Percentiles rank a stretch among this genome's conserved stretches.
Conservation (phyloP, 257 asterid genomes). For the Verbascum thapsus region DNA sequence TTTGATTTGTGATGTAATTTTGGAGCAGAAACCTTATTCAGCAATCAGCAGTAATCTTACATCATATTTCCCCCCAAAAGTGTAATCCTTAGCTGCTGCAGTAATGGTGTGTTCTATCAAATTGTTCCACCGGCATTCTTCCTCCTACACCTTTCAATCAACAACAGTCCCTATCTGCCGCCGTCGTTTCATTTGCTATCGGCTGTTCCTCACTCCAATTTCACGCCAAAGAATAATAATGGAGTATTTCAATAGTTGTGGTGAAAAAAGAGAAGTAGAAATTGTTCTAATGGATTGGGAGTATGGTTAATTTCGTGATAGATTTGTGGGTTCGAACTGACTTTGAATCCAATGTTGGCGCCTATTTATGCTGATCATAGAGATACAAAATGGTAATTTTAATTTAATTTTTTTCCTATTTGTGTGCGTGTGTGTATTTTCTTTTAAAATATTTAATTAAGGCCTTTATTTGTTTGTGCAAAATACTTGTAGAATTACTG, state of each 20-base stretch:
- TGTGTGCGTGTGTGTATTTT: neutral
- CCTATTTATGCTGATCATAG: neutral
- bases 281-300: conserved; percentile 1
- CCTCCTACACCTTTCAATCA: too few species aligned
- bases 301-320: neutral
- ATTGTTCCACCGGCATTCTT: too few species aligned
- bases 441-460: neutral
- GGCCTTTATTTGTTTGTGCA: too few species aligned
- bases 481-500: conserved; percentile 14
- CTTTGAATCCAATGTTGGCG: neutral
- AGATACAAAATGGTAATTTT: conserved; percentile 13
- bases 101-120: too few species aligned
- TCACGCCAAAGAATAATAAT: neutral
- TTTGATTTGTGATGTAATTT: too few species aligned
- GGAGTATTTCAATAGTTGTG: neutral
- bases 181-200: too few species aligned
- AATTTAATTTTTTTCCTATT: neutral
- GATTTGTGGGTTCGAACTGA: neutral
- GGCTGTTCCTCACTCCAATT: too few species aligned
- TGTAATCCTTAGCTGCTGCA: too few species aligned
- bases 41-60: too few species aligned
- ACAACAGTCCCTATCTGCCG: too few species aligned
- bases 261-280: neutral
- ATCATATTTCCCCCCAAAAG: too few species aligned
- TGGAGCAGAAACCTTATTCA: too few species aligned